phyloP scores from a whole-genome alignment of 139 green algal genomes.

The Chlorella sp. region DNA sequence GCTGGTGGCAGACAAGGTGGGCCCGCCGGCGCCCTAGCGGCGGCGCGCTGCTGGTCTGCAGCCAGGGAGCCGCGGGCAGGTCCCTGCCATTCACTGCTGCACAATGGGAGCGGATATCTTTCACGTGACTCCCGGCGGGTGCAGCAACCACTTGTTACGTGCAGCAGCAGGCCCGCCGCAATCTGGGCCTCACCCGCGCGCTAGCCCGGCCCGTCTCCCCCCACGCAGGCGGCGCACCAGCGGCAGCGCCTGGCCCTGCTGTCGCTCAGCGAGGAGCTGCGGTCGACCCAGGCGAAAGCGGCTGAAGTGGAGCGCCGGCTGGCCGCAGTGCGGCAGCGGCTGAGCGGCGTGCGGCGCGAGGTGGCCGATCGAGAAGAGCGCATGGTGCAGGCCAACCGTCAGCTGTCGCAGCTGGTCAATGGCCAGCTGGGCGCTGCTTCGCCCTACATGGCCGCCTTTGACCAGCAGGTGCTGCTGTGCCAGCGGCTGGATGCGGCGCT shows the following conservation, averaged over 20 bases:
- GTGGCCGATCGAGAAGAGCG: not conserved
- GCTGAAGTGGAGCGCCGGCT: not conserved
- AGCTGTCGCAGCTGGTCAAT: slow-evolving; percentile 4
- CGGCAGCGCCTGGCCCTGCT: slow-evolving; percentile 16
- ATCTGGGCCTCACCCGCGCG: too few relatives aligned
- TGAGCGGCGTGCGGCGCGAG: not conserved
- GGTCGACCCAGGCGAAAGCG: not conserved
- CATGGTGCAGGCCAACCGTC: not conserved
- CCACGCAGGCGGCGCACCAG: not conserved
- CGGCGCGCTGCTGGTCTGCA: too few relatives aligned
- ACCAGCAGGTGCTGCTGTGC: not conserved
- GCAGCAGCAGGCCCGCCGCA: too few relatives aligned
- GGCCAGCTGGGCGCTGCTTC: too few relatives aligned
- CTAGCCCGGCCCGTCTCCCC: too few relatives aligned
- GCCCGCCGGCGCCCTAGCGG: not conserved
- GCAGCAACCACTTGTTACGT: too few relatives aligned
- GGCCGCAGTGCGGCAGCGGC: slow-evolving; percentile 2
- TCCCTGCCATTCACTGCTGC: too few relatives aligned
- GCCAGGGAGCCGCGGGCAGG: too few relatives aligned
- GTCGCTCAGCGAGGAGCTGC: slow-evolving; percentile 1
- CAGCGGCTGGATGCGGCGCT: slow-evolving; percentile 33
- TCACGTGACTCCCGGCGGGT: too few relatives aligned
- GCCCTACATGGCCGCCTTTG: too few relatives aligned
- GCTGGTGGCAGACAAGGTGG: slow-evolving; percentile 28
- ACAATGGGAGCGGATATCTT: too few relatives aligned